A percentile compares a stretch with the other conserved stretches of the same genome.
phyloP scores from a whole-genome alignment of 2,329 filamentous ascomycete genomes.

The Fusarium heterosporum region DNA sequence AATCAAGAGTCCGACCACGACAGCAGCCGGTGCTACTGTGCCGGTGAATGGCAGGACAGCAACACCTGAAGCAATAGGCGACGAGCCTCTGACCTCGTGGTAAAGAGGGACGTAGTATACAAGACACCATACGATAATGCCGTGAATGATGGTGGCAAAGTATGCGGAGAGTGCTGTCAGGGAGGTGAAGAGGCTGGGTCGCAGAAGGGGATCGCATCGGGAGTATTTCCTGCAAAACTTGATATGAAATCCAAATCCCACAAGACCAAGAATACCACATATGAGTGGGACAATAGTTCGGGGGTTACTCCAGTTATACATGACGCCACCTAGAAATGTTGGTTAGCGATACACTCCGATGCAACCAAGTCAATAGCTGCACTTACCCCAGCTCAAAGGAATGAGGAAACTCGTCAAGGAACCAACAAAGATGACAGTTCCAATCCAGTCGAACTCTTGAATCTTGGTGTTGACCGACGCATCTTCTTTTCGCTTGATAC shows the following conservation, averaged over 20 bases:
- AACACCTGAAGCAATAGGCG: constrained; percentile 54
- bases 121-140: constrained; percentile 40
- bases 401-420: constrained; percentile 60
- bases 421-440: constrained; percentile 69
- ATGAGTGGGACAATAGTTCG: constrained; percentile 71
- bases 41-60: constrained; percentile 69
- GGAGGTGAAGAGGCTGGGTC: constrained; percentile 43
- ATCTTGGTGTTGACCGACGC: constrained; percentile 25
- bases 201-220: constrained; percentile 39
- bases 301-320: constrained; percentile 73
- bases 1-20: constrained; percentile 67
- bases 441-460: constrained; percentile 69
- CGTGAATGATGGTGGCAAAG: constrained; percentile 41
- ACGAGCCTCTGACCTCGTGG: constrained; percentile 40
- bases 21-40: constrained; percentile 71
- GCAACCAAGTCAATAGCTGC: not conserved
- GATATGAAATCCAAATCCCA: constrained; percentile 38
- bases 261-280: constrained; percentile 60
- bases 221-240: constrained; percentile 38
- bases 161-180: constrained; percentile 39
- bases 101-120: constrained; percentile 42
- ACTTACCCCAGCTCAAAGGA: constrained; percentile 40
- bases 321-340: constrained; percentile 63
- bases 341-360: constrained; percentile 6
- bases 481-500: constrained; percentile 32